These are phyloP conservation scores for Funneliformis mosseae DNA, from an alignment of 192 early-diverging fungal genomes.

Conservation along the genomic window DNA sequence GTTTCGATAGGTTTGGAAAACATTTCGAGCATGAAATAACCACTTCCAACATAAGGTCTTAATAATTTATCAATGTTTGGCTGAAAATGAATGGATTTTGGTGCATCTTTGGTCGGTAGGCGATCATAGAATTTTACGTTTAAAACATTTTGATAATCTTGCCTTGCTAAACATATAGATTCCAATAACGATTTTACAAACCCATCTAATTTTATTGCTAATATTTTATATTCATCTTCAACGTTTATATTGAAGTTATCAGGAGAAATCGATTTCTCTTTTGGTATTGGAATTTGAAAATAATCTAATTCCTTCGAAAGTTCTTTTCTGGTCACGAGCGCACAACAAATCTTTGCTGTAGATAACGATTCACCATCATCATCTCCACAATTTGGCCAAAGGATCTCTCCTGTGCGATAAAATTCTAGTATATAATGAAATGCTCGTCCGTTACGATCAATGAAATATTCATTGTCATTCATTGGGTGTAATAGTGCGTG, in stretches of 20 bases:
- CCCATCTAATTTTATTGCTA: conserved; percentile 1
- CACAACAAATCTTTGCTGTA: not conserved
- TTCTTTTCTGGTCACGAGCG: not conserved
- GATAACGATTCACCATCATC: not conserved
- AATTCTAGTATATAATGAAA: conserved; percentile 26
- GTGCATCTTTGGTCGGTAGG: not conserved
- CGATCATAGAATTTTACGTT: not conserved
- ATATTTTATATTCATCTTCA: not conserved
- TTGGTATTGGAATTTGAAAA: conserved; percentile 20
- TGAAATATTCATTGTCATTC: conserved; percentile 29
- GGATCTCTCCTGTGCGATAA: conserved; percentile 26
- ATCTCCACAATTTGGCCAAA: not conserved
- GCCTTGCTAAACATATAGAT: not conserved
- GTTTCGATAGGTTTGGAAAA: not conserved
- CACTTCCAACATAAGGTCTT: not conserved
- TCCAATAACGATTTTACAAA: conserved; percentile 1
- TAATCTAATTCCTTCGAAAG: conserved; percentile 11
- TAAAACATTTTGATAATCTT: conserved; percentile 13
- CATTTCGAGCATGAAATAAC: not conserved
- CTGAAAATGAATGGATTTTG: not conserved
- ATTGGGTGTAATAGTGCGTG: conserved; percentile 1
- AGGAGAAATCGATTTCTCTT: not conserved
- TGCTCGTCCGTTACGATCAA: conserved; percentile 27
- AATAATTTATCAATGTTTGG: not conserved
- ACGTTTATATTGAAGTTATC: not conserved